Base-by-base conservation (phyloP, 176 grass and related monocot genomes). In the Leersia perrieri region DNA sequence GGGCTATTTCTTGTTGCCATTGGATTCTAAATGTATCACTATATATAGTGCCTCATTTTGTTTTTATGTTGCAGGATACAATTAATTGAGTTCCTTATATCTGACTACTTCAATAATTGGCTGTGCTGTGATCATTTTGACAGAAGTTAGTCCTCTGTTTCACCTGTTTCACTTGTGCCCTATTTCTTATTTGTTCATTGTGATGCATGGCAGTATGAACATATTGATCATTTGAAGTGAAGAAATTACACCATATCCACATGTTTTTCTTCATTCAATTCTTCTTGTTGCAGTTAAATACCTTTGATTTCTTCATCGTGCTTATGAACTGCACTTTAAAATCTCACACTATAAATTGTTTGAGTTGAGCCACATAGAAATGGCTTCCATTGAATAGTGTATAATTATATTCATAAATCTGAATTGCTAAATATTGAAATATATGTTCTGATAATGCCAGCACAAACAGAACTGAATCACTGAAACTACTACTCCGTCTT, bases 31-130 rank as follows among this genome's bases (percentile, higher is more conserved):
- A 9, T 51, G 23, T 34, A n/a, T 75, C 36, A 38, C 62, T 79
- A 5, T 22, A 58, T 64, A 15, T 55, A 47, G 13, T 51, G 29
- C 3, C 22, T 47, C 57, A 26, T 82, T 76, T 51, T 81, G 60
- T 82, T 66, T 29, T 12, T 11, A 62, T 61, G 77, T 79, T 82
- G 62, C 92, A 95, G 92, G 95, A 90, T 95, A 82, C 90, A 98
- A 66, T 85, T 98, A 83, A 84, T 93, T 2, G 90, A 95, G 72
- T 93, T 98, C 87, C 80, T 98, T 32, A 82, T 93, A 87, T 79
- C 82, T 26, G 90, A 95, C 71, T 86, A 91, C 76, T 33, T 93
- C 55, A 91, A 86, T 73, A 83, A 31, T 47, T 98, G 95, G 95
- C 70, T 95, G 66, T 89, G 77, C 33, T 32, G 28, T 1, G 75